Evolutionary conservation across 2,329 filamentous ascomycete genomes (phyloP), one percentile per base, ranked within the genome.

Genomic region (Claviceps maximensis): DNA sequence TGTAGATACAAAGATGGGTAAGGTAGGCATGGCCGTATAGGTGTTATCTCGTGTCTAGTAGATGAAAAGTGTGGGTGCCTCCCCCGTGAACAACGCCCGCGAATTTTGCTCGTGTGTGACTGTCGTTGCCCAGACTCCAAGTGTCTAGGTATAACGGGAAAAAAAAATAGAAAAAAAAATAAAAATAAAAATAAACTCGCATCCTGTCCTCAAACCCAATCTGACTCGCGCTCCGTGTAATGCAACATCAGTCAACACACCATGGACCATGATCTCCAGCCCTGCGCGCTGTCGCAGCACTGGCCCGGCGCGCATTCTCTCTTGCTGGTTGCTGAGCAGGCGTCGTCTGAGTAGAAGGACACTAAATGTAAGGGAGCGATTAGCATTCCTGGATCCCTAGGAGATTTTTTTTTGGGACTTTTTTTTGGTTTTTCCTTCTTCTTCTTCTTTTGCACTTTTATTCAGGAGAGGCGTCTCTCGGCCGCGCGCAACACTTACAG

Each of bases 261-360:
- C 51, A 55, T 51, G 15, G 51, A 49, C 51, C 51, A 55, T 3
- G 54, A 42, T 29, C 40, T 53, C 54, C 51, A 53, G 8, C 29
- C 51, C 7, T 45, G 8, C 2, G 27, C 25, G 17, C 9, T 38
- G 15, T 47, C 42, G 51, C 33, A 53, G 45, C 54, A 55, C 5
- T 36, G 1, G 13, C 51, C 38, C 13, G 45, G n/a, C 1, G 4
- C 8, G 29, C 48, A 49, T 6, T 44, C 25, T 33, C 7, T 40
- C 47, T 51, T 51, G 51, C 44, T 31, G 7, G 36, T 23, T 12
- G 19, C 2, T 25, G 42, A 4, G 53, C 59, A 60, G 9, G 44
- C 36, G 9, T 33, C 36, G 41, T 58, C 53, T 9, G 53, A 46
- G 40, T 55, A 59, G 29, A 56, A 49, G 3, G 52, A 54, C 10